phyloP scores from a whole-genome alignment of 495 filamentous ascomycete species.

The Aspergillus bertholletiae region DNA sequence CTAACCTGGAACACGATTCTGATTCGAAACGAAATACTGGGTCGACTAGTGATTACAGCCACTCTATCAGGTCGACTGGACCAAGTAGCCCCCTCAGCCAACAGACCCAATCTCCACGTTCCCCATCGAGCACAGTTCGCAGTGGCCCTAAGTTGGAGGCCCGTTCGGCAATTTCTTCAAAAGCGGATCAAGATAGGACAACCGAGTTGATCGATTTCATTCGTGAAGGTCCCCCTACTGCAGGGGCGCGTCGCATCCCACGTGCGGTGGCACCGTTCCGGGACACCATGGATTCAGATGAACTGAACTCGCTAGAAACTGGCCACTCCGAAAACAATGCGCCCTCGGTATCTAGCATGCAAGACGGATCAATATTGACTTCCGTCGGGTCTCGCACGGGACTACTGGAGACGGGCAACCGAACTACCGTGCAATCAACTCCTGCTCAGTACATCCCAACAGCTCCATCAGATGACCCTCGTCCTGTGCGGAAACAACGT shows the following conservation, averaged over 20 bases:
- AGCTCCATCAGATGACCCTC: slow-evolving; percentile 23
- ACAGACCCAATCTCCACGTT: background rate
- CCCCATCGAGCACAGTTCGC: slow-evolving; percentile 18
- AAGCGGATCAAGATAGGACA: slow-evolving; percentile 62
- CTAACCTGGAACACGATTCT: slow-evolving; percentile 49
- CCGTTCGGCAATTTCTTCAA: slow-evolving; percentile 61
- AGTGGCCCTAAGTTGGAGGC: slow-evolving; percentile 57
- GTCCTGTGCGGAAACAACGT: slow-evolving; percentile 60
- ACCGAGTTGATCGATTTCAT: slow-evolving; percentile 94
- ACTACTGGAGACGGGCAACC: slow-evolving; percentile 44
- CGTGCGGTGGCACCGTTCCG: slow-evolving; percentile 83
- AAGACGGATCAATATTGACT: slow-evolving; percentile 41
- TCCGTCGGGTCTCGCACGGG: slow-evolving; percentile 58
- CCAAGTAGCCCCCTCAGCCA: slow-evolving; percentile 1
- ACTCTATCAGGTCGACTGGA: slow-evolving; percentile 70
- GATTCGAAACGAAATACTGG: slow-evolving; percentile 64
- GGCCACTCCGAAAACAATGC: slow-evolving; percentile 16
- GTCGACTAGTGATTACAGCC: slow-evolving; percentile 73
- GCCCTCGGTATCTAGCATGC: slow-evolving; percentile 41
- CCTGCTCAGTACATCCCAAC: slow-evolving; percentile 5
- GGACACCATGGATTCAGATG: slow-evolving; percentile 80
- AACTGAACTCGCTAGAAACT: slow-evolving; percentile 48
- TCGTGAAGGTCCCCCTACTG: slow-evolving; percentile 67
- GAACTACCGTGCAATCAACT: slow-evolving; percentile 15
- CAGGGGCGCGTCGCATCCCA: slow-evolving; percentile 63